Evolutionary conservation across 345 rosid species (phyloP).

Genomic region (Lepidium africanum): DNA sequence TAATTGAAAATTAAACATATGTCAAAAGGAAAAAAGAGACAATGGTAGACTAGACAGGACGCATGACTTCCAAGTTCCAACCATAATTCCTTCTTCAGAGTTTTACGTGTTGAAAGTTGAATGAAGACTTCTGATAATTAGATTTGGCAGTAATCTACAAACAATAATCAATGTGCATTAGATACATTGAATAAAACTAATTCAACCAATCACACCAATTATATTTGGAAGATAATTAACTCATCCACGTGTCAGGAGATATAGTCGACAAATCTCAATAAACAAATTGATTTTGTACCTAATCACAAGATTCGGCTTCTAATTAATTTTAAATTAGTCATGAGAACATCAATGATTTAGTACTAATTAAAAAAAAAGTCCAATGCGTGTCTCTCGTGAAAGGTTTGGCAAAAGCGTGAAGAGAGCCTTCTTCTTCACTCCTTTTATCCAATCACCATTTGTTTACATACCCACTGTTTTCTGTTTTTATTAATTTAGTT

Average conservation of each 20-base stretch:
- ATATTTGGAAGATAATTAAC: not conserved
- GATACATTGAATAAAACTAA: not conserved
- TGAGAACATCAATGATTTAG: not conserved
- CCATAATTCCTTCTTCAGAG: no score
- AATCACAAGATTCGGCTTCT: not conserved
- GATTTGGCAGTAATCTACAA: not conserved
- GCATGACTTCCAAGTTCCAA: no score
- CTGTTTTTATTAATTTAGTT: not conserved
- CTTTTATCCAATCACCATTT: not conserved
- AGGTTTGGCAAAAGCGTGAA: constrained; percentile 16
- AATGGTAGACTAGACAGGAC: no score
- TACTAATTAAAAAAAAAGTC: not conserved
- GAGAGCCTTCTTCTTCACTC: constrained; percentile 4
- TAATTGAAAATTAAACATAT: no score
- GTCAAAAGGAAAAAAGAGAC: no score
- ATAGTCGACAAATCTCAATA: not conserved
- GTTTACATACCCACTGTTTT: not conserved
- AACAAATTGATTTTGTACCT: not conserved
- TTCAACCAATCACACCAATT: not conserved
- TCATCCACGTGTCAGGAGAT: not conserved
- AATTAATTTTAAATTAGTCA: not conserved
- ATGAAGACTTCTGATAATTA: not conserved
- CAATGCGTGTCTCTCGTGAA: constrained; percentile 15
- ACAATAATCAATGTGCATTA: not conserved
- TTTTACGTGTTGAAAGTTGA: constrained; percentile 2